Evolutionary conservation across 2,329 filamentous ascomycete species (phyloP).

Genomic region (Paraphaeosphaeria minitans): DNA sequence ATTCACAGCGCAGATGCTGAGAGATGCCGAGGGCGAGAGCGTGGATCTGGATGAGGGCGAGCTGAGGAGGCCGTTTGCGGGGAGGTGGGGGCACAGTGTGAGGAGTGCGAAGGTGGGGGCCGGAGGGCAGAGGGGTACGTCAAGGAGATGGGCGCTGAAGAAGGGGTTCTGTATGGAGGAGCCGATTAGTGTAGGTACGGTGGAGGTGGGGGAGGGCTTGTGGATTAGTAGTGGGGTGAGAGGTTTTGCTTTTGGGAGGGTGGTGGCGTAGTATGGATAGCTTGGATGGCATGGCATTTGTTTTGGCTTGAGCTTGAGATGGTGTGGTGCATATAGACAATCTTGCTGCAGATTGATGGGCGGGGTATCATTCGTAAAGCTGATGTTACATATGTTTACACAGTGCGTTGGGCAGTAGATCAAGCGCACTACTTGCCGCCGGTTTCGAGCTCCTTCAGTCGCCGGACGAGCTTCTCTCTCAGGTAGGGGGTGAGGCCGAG

Average conservation of each 20-base stretch:
- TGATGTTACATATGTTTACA: neutral
- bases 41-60: slow-evolving; percentile 40
- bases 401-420: neutral
- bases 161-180: slow-evolving; percentile 70
- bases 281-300: neutral
- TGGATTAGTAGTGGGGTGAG: slow-evolving; percentile 89
- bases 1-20: slow-evolving; percentile 26
- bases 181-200: slow-evolving; percentile 61
- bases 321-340: neutral
- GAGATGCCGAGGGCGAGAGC: slow-evolving; percentile 8
- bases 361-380: neutral
- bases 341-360: neutral
- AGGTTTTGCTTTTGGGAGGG: slow-evolving; percentile 64
- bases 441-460: slow-evolving; percentile 41
- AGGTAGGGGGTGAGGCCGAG: slow-evolving; percentile 55
- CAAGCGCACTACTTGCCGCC: slow-evolving; percentile 12
- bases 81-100: slow-evolving; percentile 46
- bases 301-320: neutral
- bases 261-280: slow-evolving; percentile 29
- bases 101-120: slow-evolving; percentile 58
- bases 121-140: slow-evolving; percentile 83
- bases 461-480: slow-evolving; percentile 56
- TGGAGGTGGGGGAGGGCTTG: slow-evolving; percentile 75
- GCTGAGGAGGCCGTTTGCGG: slow-evolving; percentile 41
- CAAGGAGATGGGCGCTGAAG: slow-evolving; percentile 80